Evolutionary conservation across 2,329 filamentous ascomycete genomes (phyloP).

Genomic region (Zalaria sp.): DNA sequence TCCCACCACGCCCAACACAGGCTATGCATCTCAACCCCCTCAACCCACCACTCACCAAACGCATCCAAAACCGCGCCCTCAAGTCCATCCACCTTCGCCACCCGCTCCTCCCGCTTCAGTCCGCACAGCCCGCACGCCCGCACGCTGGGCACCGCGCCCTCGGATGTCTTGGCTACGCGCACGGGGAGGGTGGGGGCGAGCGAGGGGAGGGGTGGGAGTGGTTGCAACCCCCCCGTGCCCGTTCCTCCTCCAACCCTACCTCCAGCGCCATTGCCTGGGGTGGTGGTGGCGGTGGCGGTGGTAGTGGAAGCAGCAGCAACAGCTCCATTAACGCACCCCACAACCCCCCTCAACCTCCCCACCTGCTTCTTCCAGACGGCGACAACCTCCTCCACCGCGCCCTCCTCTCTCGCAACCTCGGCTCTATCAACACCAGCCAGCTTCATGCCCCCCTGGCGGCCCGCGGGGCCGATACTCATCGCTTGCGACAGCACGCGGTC

Average conservation of each 20-base stretch:
- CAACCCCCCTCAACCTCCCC: conserved; percentile 57
- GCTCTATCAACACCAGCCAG: conserved; percentile 71
- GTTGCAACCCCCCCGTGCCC: conserved; percentile 8
- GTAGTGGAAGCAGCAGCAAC: conserved; percentile 39
- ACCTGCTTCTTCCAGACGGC: conserved; percentile 62
- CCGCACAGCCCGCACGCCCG: conserved; percentile 78
- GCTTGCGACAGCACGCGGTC: conserved; percentile 73
- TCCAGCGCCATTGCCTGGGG: conserved; percentile 60
- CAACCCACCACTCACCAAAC: conserved; percentile 94
- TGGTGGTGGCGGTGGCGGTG: conserved; percentile 3
- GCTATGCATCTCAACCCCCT: conserved; percentile 39
- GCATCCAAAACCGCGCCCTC: conserved; percentile 61
- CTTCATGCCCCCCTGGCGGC: conserved; percentile 75
- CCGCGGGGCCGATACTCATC: conserved; percentile 67
- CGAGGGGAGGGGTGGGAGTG: conserved; percentile 44
- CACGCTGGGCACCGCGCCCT: conserved; percentile 58
- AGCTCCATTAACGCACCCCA: conserved; percentile 36
- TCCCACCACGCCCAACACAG: conserved; percentile 76
- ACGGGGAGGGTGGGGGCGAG: conserved; percentile 56
- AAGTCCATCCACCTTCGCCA: conserved; percentile 51
- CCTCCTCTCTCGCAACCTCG: conserved; percentile 69
- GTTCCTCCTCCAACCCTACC: conserved; percentile 6
- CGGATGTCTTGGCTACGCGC: conserved; percentile 42
- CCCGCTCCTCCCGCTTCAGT: conserved; percentile 71
- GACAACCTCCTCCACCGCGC: conserved; percentile 68